A percentile compares a stretch with the other conserved stretches of the same genome.
phyloP scores from a whole-genome alignment of 2,329 filamentous ascomycete species.

The Botrytis fabae region DNA sequence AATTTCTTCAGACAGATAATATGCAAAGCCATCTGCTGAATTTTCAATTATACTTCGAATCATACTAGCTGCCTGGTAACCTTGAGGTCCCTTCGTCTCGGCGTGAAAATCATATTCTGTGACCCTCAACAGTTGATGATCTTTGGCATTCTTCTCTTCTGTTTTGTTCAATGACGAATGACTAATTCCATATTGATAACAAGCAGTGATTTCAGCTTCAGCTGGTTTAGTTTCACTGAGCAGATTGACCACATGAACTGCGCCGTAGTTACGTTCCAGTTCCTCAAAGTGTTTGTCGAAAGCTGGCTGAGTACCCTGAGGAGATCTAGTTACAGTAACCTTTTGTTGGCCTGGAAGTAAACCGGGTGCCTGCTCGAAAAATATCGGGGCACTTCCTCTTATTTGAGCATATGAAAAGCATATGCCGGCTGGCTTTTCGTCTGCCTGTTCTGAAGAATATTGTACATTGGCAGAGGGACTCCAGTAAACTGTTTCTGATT shows the following conservation, averaged over 20 bases:
- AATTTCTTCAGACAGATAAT: constrained; percentile 77
- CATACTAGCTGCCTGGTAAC: constrained; percentile 86
- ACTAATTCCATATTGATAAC: constrained; percentile 76
- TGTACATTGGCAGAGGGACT: constrained; percentile 55
- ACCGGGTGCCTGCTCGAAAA: constrained; percentile 93
- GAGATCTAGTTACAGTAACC: constrained; percentile 83
- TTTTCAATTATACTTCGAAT: constrained; percentile 77
- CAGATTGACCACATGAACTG: constrained; percentile 89
- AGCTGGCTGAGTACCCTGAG: constrained; percentile 87
- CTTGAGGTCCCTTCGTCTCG: constrained; percentile 80
- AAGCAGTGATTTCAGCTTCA: constrained; percentile 78
- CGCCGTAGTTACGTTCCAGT: constrained; percentile 83
- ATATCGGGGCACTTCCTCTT: constrained; percentile 88
- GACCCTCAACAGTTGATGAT: constrained; percentile 73
- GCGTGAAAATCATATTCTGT: constrained; percentile 98
- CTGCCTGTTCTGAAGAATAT: constrained; percentile 27
- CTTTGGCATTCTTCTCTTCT: constrained; percentile 56
- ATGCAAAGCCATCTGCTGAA: constrained; percentile 87
- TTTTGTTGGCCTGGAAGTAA: constrained; percentile 92
- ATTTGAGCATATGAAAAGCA: constrained; percentile 94
- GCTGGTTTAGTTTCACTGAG: constrained; percentile 87
- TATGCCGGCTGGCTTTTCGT: constrained; percentile 50
- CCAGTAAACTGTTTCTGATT: constrained; percentile 93
- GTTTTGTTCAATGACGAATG: constrained; percentile 69
- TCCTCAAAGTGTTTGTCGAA: constrained; percentile 94